A percentile compares a stretch with the other conserved stretches of the same genome.
Conservation (phyloP, 306 rosid genomes). For the Cicer chorassanicum region DNA sequence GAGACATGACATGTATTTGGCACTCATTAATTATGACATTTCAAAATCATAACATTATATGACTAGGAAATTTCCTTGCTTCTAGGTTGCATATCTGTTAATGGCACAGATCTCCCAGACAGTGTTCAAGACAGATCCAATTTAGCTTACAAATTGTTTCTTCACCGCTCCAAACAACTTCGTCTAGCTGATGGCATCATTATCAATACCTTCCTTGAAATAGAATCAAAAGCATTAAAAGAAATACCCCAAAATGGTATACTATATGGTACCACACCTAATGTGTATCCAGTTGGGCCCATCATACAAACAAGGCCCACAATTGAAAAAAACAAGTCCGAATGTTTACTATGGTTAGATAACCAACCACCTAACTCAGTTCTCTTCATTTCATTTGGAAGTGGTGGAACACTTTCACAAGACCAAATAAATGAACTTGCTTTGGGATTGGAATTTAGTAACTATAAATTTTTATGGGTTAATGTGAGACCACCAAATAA, state of each 20-base stretch:
- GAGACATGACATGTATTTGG: no score
- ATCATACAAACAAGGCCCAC: conserved; percentile 28
- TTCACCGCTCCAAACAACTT: conserved; percentile 25
- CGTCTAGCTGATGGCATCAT: conserved; percentile 46
- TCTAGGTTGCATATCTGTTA: conserved; percentile 45
- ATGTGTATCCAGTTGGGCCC: conserved; percentile 48
- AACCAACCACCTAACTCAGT: conserved; percentile 44
- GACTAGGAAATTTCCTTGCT: background rate
- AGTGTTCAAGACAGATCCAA: conserved; percentile 41
- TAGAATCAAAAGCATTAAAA: conserved; percentile 42
- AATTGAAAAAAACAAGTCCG: background rate
- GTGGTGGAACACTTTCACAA: conserved; percentile 53
- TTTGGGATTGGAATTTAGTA: conserved; percentile 51
- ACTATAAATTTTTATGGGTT: conserved; percentile 48
- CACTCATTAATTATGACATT: no score
- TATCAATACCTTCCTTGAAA: conserved; percentile 43
- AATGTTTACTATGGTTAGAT: conserved; percentile 50
- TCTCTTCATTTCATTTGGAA: conserved; percentile 52
- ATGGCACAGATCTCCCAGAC: conserved; percentile 48
- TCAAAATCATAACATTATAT: no score
- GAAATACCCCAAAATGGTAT: background rate
- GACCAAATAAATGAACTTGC: conserved; percentile 51
- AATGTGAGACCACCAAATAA: conserved; percentile 46
- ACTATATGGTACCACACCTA: background rate
- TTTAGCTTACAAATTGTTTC: conserved; percentile 44